Conservation (phyloP, 2,329 filamentous ascomycete species). For the Alternaria incomplexa region DNA sequence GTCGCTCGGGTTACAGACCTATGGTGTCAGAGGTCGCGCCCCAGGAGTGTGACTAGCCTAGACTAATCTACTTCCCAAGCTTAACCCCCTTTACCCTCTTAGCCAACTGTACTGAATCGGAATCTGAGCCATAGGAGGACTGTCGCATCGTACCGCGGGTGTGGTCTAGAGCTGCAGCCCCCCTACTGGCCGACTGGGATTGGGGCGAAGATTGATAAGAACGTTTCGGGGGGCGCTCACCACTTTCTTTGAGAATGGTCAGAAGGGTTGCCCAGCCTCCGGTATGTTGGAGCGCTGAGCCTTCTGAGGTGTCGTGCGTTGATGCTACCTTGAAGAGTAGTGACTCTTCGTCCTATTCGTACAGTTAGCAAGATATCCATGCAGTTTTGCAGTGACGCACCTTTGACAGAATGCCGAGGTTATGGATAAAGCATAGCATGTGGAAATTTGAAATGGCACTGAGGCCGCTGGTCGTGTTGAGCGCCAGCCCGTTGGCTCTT, state of each 20-base stretch:
- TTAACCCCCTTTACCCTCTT: conserved; percentile 70
- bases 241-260: conserved; percentile 92
- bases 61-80: conserved; percentile 46
- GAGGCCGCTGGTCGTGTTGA: conserved; percentile 68
- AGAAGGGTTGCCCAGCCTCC: conserved; percentile 93
- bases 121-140: conserved; percentile 50
- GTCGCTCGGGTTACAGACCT: conserved; percentile 27
- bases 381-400: conserved; percentile 55
- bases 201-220: conserved; percentile 36
- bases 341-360: conserved; percentile 79
- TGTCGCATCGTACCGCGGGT: conserved; percentile 28
- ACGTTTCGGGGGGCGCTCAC: conserved; percentile 91
- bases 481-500: conserved; percentile 55
- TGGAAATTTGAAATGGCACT: conserved; percentile 90
- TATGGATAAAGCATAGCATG: conserved; percentile 83
- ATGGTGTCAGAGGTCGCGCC: conserved; percentile 22
- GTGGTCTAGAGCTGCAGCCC: conserved; percentile 45
- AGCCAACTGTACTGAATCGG: conserved; percentile 66
- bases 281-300: conserved; percentile 82
- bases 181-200: conserved; percentile 43
- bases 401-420: conserved; percentile 82
- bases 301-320: conserved; percentile 79
- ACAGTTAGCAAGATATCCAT: conserved; percentile 13
- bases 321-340: conserved; percentile 86
- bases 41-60: conserved; percentile 17